phyloP scores from a whole-genome alignment of 2,329 filamentous ascomycete species.

The Onygenales sp. region DNA sequence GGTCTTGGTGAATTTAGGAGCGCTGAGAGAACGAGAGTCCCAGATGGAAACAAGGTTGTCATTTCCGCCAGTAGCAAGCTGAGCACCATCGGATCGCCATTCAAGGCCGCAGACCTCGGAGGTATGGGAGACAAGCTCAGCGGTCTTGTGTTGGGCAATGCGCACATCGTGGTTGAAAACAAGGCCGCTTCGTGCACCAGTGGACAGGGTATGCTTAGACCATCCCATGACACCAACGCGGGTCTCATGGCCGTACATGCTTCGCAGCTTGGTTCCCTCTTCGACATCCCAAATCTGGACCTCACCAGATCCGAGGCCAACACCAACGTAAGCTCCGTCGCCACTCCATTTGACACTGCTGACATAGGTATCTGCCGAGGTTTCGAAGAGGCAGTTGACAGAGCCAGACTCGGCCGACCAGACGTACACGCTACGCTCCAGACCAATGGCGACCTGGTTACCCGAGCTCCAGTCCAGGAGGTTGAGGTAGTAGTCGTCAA shows the following conservation, averaged over 20 bases:
- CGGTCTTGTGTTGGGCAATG: slow-evolving; percentile 94
- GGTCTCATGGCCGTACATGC: slow-evolving; percentile 96
- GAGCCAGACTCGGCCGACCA: slow-evolving; percentile 94
- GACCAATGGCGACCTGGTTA: slow-evolving; percentile 95
- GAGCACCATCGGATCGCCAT: slow-evolving; percentile 92
- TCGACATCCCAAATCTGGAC: slow-evolving; percentile 99
- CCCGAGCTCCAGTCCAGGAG: slow-evolving; percentile 95
- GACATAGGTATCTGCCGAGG: slow-evolving; percentile 82
- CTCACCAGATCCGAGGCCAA: slow-evolving; percentile 89
- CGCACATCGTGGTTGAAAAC: slow-evolving; percentile 99
- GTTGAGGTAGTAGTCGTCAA: slow-evolving; percentile 99
- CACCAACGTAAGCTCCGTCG: slow-evolving; percentile 90
- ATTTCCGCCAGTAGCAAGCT: slow-evolving; percentile 94
- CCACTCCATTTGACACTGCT: slow-evolving; percentile 99
- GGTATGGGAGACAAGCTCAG: slow-evolving; percentile 92
- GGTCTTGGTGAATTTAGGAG: slow-evolving; percentile 98
- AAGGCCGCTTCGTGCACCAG: slow-evolving; percentile 84
- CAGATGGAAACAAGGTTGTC: slow-evolving; percentile 99
- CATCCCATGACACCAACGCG: slow-evolving; percentile 97
- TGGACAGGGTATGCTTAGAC: slow-evolving; percentile 97
- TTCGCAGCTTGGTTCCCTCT: slow-evolving; percentile 88
- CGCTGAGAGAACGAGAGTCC: slow-evolving; percentile 86
- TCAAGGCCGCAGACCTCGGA: slow-evolving; percentile 97
- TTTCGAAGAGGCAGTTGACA: slow-evolving; percentile 83
- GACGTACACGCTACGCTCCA: slow-evolving; percentile 94